These are phyloP conservation scores for Termitomyces sp. DNA, from an alignment of 768 basidiomycete genomes.

Conservation along the genomic window DNA sequence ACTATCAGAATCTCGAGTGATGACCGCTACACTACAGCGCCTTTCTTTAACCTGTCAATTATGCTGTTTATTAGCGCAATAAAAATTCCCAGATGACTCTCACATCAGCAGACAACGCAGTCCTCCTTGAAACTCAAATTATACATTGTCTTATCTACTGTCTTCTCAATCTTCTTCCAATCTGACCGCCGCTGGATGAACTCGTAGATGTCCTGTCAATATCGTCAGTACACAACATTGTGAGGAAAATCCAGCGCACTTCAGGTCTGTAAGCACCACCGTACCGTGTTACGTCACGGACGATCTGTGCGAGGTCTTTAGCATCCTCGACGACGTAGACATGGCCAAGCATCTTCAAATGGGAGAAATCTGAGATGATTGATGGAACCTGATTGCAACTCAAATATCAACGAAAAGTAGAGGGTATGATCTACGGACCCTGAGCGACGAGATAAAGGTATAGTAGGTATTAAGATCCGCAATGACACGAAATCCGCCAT, in stretches of 20 bases:
- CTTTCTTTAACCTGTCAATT: no score
- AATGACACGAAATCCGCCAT: conserved; percentile 93
- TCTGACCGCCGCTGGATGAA: conserved; percentile 92
- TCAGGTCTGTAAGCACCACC: conserved; percentile 94
- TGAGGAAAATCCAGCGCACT: conserved; percentile 33
- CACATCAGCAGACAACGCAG: conserved; percentile 47
- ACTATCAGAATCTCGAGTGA: conserved; percentile 9
- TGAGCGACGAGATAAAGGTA: conserved; percentile 80
- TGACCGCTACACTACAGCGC: conserved; percentile 11
- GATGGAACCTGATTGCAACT: conserved; percentile 47
- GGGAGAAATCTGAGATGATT: conserved; percentile 87
- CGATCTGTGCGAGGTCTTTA: conserved; percentile 93
- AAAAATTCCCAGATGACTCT: no score
- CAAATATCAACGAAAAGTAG: background rate
- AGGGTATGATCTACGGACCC: conserved; percentile 33
- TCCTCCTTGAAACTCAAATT: conserved; percentile 92
- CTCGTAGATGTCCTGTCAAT: conserved; percentile 79
- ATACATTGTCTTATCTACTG: conserved; percentile 93
- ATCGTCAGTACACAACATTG: background rate
- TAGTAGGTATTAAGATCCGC: conserved; percentile 95
- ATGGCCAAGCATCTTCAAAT: conserved; percentile 95
- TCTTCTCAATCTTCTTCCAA: conserved; percentile 98
- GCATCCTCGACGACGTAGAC: conserved; percentile 95
- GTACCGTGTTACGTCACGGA: conserved; percentile 91
- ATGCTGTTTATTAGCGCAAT: no score